Conservation (phyloP, 805 yeast genomes). For the Yamadazyma sp. region DNA sequence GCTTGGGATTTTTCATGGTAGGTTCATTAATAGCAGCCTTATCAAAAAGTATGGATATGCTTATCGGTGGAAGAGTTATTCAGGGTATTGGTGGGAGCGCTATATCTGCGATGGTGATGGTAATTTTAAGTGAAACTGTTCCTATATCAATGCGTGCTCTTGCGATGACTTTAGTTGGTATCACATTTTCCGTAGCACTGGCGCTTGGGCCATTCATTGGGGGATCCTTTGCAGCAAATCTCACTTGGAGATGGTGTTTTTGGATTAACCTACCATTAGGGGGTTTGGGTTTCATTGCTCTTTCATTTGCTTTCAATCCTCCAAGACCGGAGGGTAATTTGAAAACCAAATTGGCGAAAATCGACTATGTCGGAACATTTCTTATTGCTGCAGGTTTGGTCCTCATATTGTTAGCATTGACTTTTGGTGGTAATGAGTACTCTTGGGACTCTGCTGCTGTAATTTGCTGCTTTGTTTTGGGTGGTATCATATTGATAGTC, state of each 20-base stretch:
- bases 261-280: conserved; percentile 68
- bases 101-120: conserved; percentile 53
- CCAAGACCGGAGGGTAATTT: conserved; percentile 41
- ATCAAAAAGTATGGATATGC: conserved; percentile 51
- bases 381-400: conserved; percentile 43
- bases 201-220: conserved; percentile 65
- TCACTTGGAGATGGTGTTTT: conserved; percentile 77
- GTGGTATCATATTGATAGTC: conserved; percentile 31
- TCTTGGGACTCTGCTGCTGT: conserved; percentile 58
- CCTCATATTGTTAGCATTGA: conserved; percentile 45
- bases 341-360: conserved; percentile 32
- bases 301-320: conserved; percentile 44
- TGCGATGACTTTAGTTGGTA: conserved; percentile 35
- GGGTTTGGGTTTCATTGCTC: conserved; percentile 42
- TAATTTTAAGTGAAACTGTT: conserved; percentile 55
- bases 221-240: conserved; percentile 58
- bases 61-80: conserved; percentile 69
- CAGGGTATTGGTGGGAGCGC: conserved; percentile 76
- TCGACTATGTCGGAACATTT: conserved; percentile 51
- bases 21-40: conserved; percentile 63
- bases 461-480: conserved; percentile 46
- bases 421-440: conserved; percentile 52
- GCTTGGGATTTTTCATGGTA: conserved; percentile 53
- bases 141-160: conserved; percentile 41
- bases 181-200: conserved; percentile 47